Base-by-base conservation (phyloP, 2,329 filamentous ascomycete species). In the Sporothrix brasiliensis region DNA sequence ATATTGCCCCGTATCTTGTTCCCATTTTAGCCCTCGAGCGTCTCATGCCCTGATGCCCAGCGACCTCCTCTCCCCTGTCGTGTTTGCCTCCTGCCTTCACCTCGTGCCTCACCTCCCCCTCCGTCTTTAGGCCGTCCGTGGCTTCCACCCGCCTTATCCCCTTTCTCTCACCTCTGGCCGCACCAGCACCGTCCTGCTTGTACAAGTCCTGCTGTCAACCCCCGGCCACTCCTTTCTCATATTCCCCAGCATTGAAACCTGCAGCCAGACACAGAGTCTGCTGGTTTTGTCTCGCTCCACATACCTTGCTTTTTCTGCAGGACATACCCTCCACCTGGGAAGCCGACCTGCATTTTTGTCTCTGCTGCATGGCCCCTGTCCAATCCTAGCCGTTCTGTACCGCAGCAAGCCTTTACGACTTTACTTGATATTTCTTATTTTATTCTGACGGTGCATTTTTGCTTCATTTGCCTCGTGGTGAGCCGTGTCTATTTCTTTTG, bases 151-250 rank as follows among this genome's bases (percentile, higher is more conserved):
- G 52, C 13, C 58, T 67, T 47, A 24, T 34, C 61, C 61, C 52
- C 44, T 44, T 67, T 44, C 30, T 60, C 52, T 30, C 52, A 67
- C 65, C 30, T 41, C 49, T 53, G 44, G 54, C 65, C 19, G 49
- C 47, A 30, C 27, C 49, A 39, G 44, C 34, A 30, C 63, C 24
- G 44, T 34, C 24, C 24, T 44, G 47, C 21, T 50, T 24, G 24
- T 24, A n/a, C n/a, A n/a, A n/a, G 44, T 34, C 24, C 24, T 44
- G 47, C 21, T 50, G 16, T 39, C 63, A 30, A n/a, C 14, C 63
- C 61, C 63, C 27, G 47, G 63, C 63, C 63, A 19, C 63, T 50
- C 61, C 61, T 65, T 50, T 24, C 61, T 65, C 63, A n/a, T 39
- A 30, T 24, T 39, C 49, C 19, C 47, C 47, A 47, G 63, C 63